These are phyloP conservation scores for Verruconis gallopava DNA, from an alignment of 2,329 filamentous ascomycete genomes.

Conservation along the genomic window DNA sequence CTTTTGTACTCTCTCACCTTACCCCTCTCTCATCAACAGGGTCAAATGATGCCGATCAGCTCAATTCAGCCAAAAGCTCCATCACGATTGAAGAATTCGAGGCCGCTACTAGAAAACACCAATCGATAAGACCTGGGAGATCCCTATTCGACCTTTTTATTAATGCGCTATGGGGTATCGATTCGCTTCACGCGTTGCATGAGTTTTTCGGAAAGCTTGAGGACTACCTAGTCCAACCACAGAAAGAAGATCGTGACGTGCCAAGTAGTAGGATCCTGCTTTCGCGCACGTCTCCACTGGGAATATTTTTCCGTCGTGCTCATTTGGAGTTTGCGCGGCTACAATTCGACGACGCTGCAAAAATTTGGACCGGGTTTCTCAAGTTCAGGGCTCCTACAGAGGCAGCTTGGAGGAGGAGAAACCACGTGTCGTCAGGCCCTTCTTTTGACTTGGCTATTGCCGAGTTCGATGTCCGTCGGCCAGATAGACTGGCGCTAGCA, in stretches of 20 bases:
- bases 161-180: constrained; percentile 67
- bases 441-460: constrained; percentile 49
- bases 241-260: constrained; percentile 31
- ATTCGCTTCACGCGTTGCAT: constrained; percentile 70
- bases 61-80: constrained; percentile 23
- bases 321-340: constrained; percentile 69
- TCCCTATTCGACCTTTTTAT: constrained; percentile 78
- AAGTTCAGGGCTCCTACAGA: constrained; percentile 68
- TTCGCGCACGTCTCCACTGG: constrained; percentile 64
- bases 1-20: constrained; percentile 63
- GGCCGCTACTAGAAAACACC: constrained; percentile 18
- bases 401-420: constrained; percentile 39
- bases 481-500: constrained; percentile 34
- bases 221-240: constrained; percentile 47
- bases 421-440: constrained; percentile 18
- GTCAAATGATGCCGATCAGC: constrained; percentile 16
- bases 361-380: constrained; percentile 73
- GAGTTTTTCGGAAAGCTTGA: constrained; percentile 54
- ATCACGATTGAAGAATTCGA: constrained; percentile 31
- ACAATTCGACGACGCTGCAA: constrained; percentile 64
- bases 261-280: constrained; percentile 41
- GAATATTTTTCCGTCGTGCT: constrained; percentile 63
- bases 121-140: constrained; percentile 53
- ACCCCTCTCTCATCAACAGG: constrained; percentile 25
- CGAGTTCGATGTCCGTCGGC: constrained; percentile 42